Percentiles rank a stretch among this genome's conserved stretches.
Conservation (phyloP, 1,139 yeast species). For the Candida albicans region DNA sequence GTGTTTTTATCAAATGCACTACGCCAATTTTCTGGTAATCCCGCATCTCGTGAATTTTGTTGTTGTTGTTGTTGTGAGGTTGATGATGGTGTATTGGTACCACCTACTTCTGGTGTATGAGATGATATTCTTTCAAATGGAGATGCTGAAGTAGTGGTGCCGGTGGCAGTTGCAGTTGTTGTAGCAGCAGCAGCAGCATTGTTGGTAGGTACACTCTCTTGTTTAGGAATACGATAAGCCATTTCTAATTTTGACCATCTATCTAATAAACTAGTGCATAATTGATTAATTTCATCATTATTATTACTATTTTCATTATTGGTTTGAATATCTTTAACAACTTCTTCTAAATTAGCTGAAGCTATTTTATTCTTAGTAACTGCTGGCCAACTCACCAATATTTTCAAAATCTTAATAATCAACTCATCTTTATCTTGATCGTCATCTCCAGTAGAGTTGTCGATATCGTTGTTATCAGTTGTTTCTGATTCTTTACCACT, state of each 20-base stretch:
- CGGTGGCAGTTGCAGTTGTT: conserved; percentile 2
- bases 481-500: no score
- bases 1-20: conserved; percentile 46
- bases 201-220: conserved; percentile 11
- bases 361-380: conserved; percentile 79
- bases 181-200: conserved; percentile 7
- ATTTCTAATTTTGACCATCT: conserved; percentile 77
- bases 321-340: conserved; percentile 48
- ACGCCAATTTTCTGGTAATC: conserved; percentile 56
- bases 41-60: conserved; percentile 21
- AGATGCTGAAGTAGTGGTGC: conserved; percentile 6
- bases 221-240: conserved; percentile 81
- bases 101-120: conserved; percentile 13
- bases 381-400: conserved; percentile 74
- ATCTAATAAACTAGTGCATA: conserved; percentile 49
- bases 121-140: conserved; percentile 8
- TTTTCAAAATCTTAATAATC: conserved; percentile 49
- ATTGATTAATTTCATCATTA: conserved; percentile 31
- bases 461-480: conserved; percentile 15
- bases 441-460: conserved; percentile 9
- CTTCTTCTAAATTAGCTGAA: conserved; percentile 73
- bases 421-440: conserved; percentile 34
- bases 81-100: conserved; percentile 9
- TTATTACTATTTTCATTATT: conserved; percentile 23
- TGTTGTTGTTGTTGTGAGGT: conserved; percentile 18